Evolutionary conservation across 768 basidiomycete species (phyloP).

Genomic region (Termitomyces sp.): DNA sequence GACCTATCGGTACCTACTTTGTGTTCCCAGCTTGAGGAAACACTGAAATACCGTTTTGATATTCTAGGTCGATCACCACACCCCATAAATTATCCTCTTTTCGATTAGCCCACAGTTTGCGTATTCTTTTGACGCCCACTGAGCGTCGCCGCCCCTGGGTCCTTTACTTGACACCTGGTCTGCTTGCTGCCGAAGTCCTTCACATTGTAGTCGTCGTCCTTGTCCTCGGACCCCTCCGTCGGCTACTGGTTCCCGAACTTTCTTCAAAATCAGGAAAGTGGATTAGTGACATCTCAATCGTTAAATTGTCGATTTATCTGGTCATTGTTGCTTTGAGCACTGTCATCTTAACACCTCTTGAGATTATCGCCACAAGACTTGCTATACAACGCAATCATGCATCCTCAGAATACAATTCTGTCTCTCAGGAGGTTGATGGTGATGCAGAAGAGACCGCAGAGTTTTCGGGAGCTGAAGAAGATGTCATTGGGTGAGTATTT

Average conservation of each 20-base stretch:
- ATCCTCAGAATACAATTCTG: slow-evolving; percentile 67
- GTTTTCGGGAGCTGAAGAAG: slow-evolving; percentile 68
- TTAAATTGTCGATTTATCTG: slow-evolving; percentile 53
- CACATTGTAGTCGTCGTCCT: slow-evolving; percentile 44
- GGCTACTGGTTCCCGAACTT: slow-evolving; percentile 39
- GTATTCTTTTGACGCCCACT: slow-evolving; percentile 73
- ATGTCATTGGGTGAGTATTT: slow-evolving; percentile 71
- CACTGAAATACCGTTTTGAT: slow-evolving; percentile 4
- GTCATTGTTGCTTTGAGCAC: slow-evolving; percentile 53
- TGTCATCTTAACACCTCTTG: slow-evolving; percentile 62
- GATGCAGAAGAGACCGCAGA: slow-evolving; percentile 56
- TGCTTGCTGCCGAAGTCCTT: slow-evolving; percentile 54
- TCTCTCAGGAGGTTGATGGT: slow-evolving; percentile 67
- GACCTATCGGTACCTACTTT: slow-evolving; percentile 59
- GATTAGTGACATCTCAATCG: slow-evolving; percentile 37
- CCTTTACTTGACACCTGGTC: slow-evolving; percentile 72
- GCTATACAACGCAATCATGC: slow-evolving; percentile 85
- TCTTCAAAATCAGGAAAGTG: slow-evolving; percentile 24
- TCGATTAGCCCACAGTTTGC: slow-evolving; percentile 51
- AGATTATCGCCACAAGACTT: slow-evolving; percentile 73
- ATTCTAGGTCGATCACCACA: slow-evolving; percentile 70
- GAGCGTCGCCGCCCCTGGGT: slow-evolving; percentile 78
- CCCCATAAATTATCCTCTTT: slow-evolving; percentile 72
- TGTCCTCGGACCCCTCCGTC: slow-evolving; percentile 40
- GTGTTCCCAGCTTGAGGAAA: not conserved